Evolutionary conservation across 345 rosid species (phyloP), one percentile per base, ranked within the genome.

Genomic region (Anacardium occidentale): DNA sequence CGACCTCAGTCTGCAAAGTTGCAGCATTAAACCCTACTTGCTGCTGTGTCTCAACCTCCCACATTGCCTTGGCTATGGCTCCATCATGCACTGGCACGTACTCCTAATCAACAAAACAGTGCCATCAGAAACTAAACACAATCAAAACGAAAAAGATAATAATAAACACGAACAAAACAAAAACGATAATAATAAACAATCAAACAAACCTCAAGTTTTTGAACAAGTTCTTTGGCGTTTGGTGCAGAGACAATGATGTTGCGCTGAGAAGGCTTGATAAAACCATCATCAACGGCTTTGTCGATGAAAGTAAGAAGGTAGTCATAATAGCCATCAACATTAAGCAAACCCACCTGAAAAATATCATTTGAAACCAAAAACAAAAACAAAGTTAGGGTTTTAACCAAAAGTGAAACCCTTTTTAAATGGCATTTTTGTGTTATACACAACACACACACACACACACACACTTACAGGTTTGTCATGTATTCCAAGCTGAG

Each of bases 231-330:
- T 80, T 80, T 90, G 75, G 95, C 97, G 76, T 85, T 88, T 73
- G 96, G 87, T 53, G 98, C 97, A n/a, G 94, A 86, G 85, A 94
- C 92, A 85, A 94, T 75, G 79, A 94, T 92, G 82, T 85, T 81
- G 40, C 98, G 88, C 73, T 92, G 95, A 52, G 90, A 90, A 21
- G 98, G 97, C 50, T 83, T 81, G 59, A 94, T 92, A 80, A 94
- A 94, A 78, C 98, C 98, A 80, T 94, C 97, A 74, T 90, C 97
- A 72, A 94, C 97, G 76, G 97, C 98, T 87, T 94, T 92, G 84
- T 94, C 97, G 47, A 94, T 87, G 88, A 89, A 85, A 29, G 89
- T 87, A 64, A 94, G 90, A 22, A 94, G 88, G 72, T 75, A 81
- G 85, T 92, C 83, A 78, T 94, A 94, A 78, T 92, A 94, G 7